Conservation (phyloP, 768 basidiomycete species). For the Leccinum truebloodii region DNA sequence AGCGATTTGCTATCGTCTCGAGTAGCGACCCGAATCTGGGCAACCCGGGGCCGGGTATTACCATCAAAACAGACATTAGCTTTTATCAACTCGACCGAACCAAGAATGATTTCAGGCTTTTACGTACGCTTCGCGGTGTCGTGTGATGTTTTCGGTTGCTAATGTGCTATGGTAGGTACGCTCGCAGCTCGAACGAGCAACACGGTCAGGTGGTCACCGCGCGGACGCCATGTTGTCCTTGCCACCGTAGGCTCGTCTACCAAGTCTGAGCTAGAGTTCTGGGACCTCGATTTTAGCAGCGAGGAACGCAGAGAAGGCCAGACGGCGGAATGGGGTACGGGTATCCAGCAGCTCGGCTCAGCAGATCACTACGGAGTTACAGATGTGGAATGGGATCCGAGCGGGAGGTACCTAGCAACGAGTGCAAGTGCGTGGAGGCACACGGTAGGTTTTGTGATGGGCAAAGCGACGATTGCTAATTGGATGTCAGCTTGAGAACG, state of each 20-base stretch:
- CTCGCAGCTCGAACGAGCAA: slow-evolving; percentile 86
- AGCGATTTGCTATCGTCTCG: slow-evolving; percentile 94
- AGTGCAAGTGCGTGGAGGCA: slow-evolving; percentile 95
- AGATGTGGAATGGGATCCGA: slow-evolving; percentile 98
- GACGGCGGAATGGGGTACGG: slow-evolving; percentile 74
- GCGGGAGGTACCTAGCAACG: slow-evolving; percentile 89
- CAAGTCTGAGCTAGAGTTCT: slow-evolving; percentile 98
- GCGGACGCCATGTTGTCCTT: slow-evolving; percentile 92
- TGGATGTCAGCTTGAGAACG: slow-evolving; percentile 80
- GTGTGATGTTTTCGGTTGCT: slow-evolving; percentile 6
- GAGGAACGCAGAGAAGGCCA: slow-evolving; percentile 52
- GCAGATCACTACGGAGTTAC: slow-evolving; percentile 97
- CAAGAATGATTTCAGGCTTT: slow-evolving; percentile 92
- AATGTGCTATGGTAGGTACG: slow-evolving; percentile 49
- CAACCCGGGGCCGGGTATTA: slow-evolving; percentile 85
- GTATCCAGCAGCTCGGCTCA: slow-evolving; percentile 81
- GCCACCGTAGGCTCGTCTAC: slow-evolving; percentile 93
- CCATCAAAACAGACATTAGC: slow-evolving; percentile 94
- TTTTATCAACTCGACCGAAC: slow-evolving; percentile 93
- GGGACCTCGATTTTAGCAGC: slow-evolving; percentile 92
- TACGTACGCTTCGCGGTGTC: slow-evolving; percentile 54
- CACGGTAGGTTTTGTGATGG: slow-evolving; percentile 56
- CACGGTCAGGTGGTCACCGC: slow-evolving; percentile 94
- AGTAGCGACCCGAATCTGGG: slow-evolving; percentile 92
- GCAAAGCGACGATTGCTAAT: slow-evolving; percentile 9